These are phyloP conservation scores for Artomyces pyxidatus DNA, from an alignment of 768 basidiomycete species.

Conservation along the genomic window DNA sequence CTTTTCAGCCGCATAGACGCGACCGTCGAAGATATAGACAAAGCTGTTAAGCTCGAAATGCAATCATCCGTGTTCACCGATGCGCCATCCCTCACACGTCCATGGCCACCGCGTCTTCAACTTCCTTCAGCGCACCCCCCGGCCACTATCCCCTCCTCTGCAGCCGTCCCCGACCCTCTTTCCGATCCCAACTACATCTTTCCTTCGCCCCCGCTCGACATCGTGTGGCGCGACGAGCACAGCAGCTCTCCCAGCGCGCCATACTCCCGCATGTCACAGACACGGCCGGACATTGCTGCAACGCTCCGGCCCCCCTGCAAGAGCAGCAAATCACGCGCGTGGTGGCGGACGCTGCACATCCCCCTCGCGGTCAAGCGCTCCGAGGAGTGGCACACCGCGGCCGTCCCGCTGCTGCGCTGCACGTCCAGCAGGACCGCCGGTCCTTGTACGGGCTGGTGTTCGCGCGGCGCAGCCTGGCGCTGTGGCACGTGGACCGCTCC, in stretches of 20 bases:
- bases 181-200: too few species aligned
- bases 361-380: not conserved
- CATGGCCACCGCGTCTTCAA: not conserved
- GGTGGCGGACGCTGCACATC: not conserved
- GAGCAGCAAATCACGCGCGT: not conserved
- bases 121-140: too few species aligned
- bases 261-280: too few species aligned
- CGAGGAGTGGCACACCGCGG: not conserved
- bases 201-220: too few species aligned
- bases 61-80: not conserved
- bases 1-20: not conserved
- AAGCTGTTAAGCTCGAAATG: not conserved
- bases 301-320: not conserved
- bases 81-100: not conserved
- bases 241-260: too few species aligned
- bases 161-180: not conserved
- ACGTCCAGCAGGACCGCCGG: not conserved
- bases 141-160: too few species aligned
- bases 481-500: not conserved
- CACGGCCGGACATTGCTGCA: not conserved
- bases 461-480: not conserved
- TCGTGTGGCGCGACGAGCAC: too few species aligned
- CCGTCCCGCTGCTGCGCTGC: not conserved
- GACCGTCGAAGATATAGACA: not conserved
- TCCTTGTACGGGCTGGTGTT: not conserved